Base-by-base conservation (phyloP, 2,329 filamentous ascomycete genomes). In the Ascochyta pisi region DNA sequence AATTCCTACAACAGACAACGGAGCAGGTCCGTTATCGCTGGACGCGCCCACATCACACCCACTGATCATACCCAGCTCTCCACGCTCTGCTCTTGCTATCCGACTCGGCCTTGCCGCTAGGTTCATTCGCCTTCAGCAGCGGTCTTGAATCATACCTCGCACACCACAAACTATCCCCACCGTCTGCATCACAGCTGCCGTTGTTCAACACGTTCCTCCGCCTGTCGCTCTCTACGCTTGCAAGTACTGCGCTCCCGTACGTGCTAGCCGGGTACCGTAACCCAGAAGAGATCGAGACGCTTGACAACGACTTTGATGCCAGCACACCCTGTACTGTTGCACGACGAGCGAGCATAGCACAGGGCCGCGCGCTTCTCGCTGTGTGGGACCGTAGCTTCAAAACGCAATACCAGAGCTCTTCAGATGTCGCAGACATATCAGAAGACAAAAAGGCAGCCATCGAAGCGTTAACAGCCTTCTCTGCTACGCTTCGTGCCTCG, bases 81-180 rank as follows among this genome's bases (percentile, higher is more conserved):
- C 91, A 94, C 75, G 88, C 89, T 62, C 84, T 92, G 34, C 84
- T 94, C 29, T 82, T 95, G 3, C 86, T 94, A 44, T 86, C 91
- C 43, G 91, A 95, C 79, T 93, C 91, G 1, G 89, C 90, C 13
- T 84, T 95, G 2, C 91, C 91, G 0, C 82, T 95, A 0, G 91
- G 91, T 54, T 91, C 90, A n/a, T 95, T 95, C 77, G 91, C 91
- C 67, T 95, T 94, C 79, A 91, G 87, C 79, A 89, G 86, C 64
- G 90, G 90, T 3, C 83, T 95, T 15, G 91, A 95, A 77, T 94
- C 90, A 37, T 94, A 89, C 74, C 85, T 93, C 16, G 88, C 89
- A 3, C 91, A 95, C 78, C 81, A 81, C 63, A 78, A 76, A 57
- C 68, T 69, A 2, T 67, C 65, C 12, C 64, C 62, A 43, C 64